Percentiles rank a stretch among this genome's conserved stretches.
phyloP scores from a whole-genome alignment of 257 asterid genomes.

The Datura wrightii region DNA sequence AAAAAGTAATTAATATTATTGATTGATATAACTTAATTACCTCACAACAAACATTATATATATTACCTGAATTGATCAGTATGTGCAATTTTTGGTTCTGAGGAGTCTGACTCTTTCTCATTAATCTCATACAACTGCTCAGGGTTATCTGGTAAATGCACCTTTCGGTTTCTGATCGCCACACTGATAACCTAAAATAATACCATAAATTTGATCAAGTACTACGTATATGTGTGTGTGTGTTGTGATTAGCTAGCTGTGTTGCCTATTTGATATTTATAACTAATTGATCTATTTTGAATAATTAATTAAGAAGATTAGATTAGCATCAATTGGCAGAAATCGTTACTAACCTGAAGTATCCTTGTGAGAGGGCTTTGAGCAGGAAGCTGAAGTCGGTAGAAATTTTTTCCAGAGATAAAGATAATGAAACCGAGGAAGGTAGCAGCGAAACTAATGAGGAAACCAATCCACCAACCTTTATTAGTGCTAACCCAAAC shows the following conservation, averaged over 20 bases:
- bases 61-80: constrained; percentile 58
- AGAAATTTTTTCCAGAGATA: constrained; percentile 51
- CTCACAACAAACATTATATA: not conserved
- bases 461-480: constrained; percentile 68
- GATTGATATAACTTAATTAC: too few species aligned
- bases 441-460: constrained; percentile 47
- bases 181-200: constrained; percentile 23
- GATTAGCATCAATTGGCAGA: too few species aligned
- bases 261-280: too few species aligned
- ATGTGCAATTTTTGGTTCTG: constrained; percentile 41
- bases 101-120: constrained; percentile 43
- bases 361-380: constrained; percentile 47
- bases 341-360: constrained; percentile 43
- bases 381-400: constrained; percentile 47
- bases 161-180: constrained; percentile 49
- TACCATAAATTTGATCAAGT: too few species aligned
- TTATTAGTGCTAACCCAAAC: constrained; percentile 62
- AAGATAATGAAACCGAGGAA: constrained; percentile 54
- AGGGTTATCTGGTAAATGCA: constrained; percentile 46
- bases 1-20: too few species aligned
- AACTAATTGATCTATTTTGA: too few species aligned
- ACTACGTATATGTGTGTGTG: too few species aligned
- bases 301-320: too few species aligned
- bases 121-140: constrained; percentile 48
- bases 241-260: too few species aligned